Evolutionary conservation across 2,329 filamentous ascomycete species (phyloP), one percentile per base, ranked within the genome.

Genomic region (Grosmannia serpens): DNA sequence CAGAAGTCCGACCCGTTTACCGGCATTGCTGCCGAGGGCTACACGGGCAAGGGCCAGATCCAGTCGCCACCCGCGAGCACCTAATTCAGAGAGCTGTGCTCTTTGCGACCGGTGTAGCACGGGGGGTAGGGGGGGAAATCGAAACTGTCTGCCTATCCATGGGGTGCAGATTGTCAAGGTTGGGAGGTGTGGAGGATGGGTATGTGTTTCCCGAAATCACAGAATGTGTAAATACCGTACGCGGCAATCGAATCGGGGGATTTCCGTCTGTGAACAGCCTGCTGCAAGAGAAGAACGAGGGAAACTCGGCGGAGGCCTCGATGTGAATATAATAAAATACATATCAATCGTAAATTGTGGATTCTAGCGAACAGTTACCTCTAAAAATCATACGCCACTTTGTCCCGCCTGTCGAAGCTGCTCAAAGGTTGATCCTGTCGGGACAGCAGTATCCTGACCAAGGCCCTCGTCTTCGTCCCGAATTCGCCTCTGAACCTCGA

Each of bases 1-100:
- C 88, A 95, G 84, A 88, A 86, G 70, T 80, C 89, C 71, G 91
- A 96, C 72, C 91, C 91, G 62, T 82, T 96, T 73, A 90, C 87
- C 63, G 91, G 91, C 80, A 77, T 94, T 75, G 81, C 86, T 65
- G 87, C 87, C 70, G 83, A 87, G 71, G 85, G 84, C 67, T 95
- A 95, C 79, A 76, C 74, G 64, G 90, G 90, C 74, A 82, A 83
- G 70, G 89, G 90, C 68, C 81, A 85, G 75, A 82, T 95, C 65
- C 91, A 95, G 78, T 84, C 82, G 63, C 77, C 80, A 67, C 78
- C 81, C 66, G 76, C 78, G 70, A 71, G 75, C 65, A 67, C 71
- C 67, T 80, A 77, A 64, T 54, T 53, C 52, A 20, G 26, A 11
- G 15, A 44, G 50, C n/a, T 7, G 29, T 55, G 49, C 41, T 53